These are phyloP conservation scores for Erythrophleum fordii DNA, from an alignment of 306 rosid species.

Conservation along the genomic window DNA sequence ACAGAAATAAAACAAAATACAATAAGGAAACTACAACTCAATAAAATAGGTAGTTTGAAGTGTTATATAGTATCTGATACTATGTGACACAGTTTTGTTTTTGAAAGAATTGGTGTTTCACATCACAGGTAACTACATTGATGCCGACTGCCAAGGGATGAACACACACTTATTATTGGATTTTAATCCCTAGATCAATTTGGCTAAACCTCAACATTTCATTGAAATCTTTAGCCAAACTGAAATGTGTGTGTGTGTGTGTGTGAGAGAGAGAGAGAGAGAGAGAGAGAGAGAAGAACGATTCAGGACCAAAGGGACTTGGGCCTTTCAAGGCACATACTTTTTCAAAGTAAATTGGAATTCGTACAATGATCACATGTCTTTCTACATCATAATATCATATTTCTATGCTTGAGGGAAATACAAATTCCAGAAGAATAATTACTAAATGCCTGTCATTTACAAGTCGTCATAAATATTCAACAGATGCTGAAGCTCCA, in stretches of 20 bases:
- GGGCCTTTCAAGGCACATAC: background rate
- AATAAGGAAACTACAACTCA: no score
- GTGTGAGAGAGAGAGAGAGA: background rate
- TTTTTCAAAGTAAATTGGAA: background rate
- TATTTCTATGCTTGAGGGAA: background rate
- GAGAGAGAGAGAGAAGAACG: background rate
- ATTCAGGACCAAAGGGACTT: background rate
- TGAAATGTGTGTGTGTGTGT: no score
- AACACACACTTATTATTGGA: background rate
- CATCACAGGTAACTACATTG: background rate
- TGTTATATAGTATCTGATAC: no score
- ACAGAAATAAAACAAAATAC: no score
- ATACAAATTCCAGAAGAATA: background rate
- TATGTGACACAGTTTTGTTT: no score
- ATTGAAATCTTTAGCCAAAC: background rate
- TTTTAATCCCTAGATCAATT: background rate
- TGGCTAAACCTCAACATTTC: background rate
- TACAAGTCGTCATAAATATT: background rate
- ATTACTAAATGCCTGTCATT: background rate
- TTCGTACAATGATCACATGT: background rate
- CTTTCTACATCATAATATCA: background rate
- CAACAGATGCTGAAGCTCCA: background rate
- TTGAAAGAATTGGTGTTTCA: background rate
- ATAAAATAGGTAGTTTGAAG: no score
- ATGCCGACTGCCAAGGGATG: background rate